Base-by-base conservation (phyloP, 2,329 filamentous ascomycete genomes). In the Cryphonectria nitschkei region DNA sequence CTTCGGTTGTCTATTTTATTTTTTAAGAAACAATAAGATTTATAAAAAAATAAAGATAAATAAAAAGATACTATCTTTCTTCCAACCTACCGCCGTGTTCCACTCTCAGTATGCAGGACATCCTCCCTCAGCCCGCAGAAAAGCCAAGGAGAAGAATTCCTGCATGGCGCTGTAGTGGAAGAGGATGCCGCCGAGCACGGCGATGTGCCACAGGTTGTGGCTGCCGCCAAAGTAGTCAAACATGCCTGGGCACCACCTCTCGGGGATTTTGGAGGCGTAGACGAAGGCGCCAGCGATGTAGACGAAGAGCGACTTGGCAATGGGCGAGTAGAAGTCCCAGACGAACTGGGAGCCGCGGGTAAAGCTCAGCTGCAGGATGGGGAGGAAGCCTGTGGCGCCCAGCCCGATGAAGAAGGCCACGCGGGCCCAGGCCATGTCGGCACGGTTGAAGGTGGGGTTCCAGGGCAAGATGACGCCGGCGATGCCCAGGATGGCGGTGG, bases 101-200 rank as follows among this genome's bases (percentile, higher is more conserved):
- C n/a, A 26, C 11, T n/a, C 74, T 81, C 76, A 89, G 74, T 87
- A 88, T 1, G 83, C 78, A 29, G 87, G 84, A 77, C 88, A 90
- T n/a, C 86, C 87, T 63, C 82, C 85, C 78, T 89, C 79, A 2
- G 92, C 92, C 72, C 92, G 87, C 74, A 85, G 82, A 81, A 95
- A 95, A 14, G 93, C 93, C 56, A 87, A 87, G 5, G 92, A 87
- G 78, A 99, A 99, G 81, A 99, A 96, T 69, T 94, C 89, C 81
- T 98, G 93, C 95, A 99, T 98, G 26, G 96, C 96, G 32, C 88
- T 87, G 82, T 98, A 99, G 81, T 99, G 96, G 80, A 97, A 98
- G n/a, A 98, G 81, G 70, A 99, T 99, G 14, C 96, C 96, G 22
- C 95, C 94, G 39, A 99, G 84, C 14, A 99, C 96, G 9, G 96